These are phyloP conservation scores for Mrakia blollopis DNA, from an alignment of 768 basidiomycete genomes.

Conservation along the genomic window DNA sequence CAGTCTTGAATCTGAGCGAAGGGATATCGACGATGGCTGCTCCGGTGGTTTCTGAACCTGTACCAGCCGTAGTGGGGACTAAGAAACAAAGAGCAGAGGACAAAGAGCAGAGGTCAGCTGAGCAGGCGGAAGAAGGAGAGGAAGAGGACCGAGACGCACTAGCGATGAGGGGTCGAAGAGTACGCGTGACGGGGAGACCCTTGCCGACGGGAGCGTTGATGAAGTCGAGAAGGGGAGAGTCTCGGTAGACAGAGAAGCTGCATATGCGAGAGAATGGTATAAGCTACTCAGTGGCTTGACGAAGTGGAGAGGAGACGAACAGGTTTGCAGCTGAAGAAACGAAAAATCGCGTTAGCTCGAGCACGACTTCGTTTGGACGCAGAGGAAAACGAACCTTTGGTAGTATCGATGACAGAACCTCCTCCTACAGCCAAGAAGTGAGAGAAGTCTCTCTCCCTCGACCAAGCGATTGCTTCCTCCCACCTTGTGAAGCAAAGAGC, in stretches of 20 bases:
- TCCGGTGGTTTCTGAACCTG: conserved; percentile 81
- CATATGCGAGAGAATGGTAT: neutral
- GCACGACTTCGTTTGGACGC: too few relatives aligned
- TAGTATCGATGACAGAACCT: conserved; percentile 93
- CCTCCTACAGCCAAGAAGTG: conserved; percentile 90
- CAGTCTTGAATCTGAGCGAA: conserved; percentile 89
- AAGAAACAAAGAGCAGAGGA: neutral
- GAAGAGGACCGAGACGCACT: conserved; percentile 45
- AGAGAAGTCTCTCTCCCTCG: conserved; percentile 78
- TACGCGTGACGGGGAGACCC: conserved; percentile 62
- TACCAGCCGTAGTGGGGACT: conserved; percentile 69
- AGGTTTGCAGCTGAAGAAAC: conserved; percentile 65
- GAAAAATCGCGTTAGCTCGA: too few relatives aligned
- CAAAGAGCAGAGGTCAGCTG: neutral
- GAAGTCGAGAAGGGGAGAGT: conserved; percentile 89
- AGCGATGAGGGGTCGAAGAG: conserved; percentile 77
- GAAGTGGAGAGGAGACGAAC: conserved; percentile 42
- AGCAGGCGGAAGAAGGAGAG: neutral
- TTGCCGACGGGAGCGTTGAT: conserved; percentile 88
- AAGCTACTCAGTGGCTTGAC: conserved; percentile 15
- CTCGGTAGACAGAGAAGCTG: conserved; percentile 85
- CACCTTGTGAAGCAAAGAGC: conserved; percentile 52
- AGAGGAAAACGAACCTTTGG: conserved; percentile 55
- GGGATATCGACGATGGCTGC: conserved; percentile 91
- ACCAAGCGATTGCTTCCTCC: conserved; percentile 82